Base-by-base conservation (phyloP, 139 green algal genomes). In the Gonium pectorale region DNA sequence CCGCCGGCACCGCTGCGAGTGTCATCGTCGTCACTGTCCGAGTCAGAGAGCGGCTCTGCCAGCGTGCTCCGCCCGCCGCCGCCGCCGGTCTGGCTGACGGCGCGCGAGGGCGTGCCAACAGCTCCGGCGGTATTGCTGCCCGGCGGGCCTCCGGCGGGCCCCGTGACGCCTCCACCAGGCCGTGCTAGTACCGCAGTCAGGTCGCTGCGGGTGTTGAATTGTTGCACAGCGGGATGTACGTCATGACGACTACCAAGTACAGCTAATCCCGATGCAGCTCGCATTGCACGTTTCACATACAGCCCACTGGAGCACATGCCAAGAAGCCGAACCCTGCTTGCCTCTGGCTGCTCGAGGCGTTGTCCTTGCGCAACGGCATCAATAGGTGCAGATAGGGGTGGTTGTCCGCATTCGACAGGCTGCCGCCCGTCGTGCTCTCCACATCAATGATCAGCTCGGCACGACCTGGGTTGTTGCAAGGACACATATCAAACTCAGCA, bases 401-500 rank as follows among this genome's bases (percentile, higher is more conserved):
- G 63, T 52, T 62, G 3, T 26, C 51, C 0, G 31, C 27, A 26
- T 73, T 44, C 21, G 6, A 31, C 27, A 52, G 22, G n/a, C 17
- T 26, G 31, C 64, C 68, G 13, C 73, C 67, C 21, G 51, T 77
- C 26, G 81, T 87, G 56, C 29, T 69, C 69, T 87, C 81, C 43
- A 87, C 80, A 37, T 88, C 81, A 31, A 87, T 86, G 52, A 90
- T 88, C 26, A 89, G 85, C 67, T 89, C 85, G 2, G 83, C 83
- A 15, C 83, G 64, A 5, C 83, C 63, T 84, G 43, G 19, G 33
- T n/a, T n/a, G n/a, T n/a, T n/a, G n/a, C n/a, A n/a, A n/a, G n/a
- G n/a, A n/a, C n/a, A n/a, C n/a, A n/a, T n/a, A n/a, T n/a, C n/a
- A n/a, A n/a, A n/a, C n/a, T n/a, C n/a, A n/a, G n/a, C n/a, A n/a